Evolutionary conservation across 169 alveolate genomes (phyloP).

Genomic region (Babesia gibsoni): DNA sequence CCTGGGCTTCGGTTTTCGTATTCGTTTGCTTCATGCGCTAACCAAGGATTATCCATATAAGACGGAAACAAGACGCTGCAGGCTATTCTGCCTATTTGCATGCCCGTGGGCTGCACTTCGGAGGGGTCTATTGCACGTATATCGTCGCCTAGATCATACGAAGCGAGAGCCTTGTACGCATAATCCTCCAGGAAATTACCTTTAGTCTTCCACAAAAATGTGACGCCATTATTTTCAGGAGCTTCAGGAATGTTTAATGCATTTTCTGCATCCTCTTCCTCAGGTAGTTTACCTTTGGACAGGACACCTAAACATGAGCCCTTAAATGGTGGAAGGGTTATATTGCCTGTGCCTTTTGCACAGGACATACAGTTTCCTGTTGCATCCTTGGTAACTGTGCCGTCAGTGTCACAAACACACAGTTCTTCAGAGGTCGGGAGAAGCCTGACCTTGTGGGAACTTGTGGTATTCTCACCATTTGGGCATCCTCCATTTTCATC

Average conservation of each 20-base stretch:
- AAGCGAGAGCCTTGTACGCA: background rate
- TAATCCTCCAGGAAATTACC: background rate
- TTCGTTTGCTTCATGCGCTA: background rate
- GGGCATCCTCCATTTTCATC: no score
- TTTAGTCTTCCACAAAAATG: background rate
- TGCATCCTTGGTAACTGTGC: background rate
- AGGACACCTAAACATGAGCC: background rate
- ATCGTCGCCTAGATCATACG: background rate
- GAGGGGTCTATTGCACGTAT: background rate
- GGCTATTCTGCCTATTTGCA: conserved; percentile 38
- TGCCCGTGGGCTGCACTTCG: conserved; percentile 6
- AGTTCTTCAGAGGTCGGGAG: background rate
- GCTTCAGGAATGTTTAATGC: background rate
- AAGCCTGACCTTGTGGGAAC: background rate
- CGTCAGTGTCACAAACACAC: background rate
- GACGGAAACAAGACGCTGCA: conserved; percentile 18
- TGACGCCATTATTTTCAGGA: no score
- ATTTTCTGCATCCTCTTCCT: background rate
- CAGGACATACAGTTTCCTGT: conserved; percentile 16
- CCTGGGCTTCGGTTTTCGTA: conserved; percentile 28
- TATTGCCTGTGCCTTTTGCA: conserved; percentile 5
- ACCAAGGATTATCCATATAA: background rate
- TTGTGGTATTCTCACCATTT: no score
- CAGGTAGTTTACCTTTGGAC: background rate
- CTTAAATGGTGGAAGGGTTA: background rate